Evolutionary conservation across 768 basidiomycete genomes (phyloP), one percentile per base, ranked within the genome.

Genomic region (Leucogyrophana mollusca): DNA sequence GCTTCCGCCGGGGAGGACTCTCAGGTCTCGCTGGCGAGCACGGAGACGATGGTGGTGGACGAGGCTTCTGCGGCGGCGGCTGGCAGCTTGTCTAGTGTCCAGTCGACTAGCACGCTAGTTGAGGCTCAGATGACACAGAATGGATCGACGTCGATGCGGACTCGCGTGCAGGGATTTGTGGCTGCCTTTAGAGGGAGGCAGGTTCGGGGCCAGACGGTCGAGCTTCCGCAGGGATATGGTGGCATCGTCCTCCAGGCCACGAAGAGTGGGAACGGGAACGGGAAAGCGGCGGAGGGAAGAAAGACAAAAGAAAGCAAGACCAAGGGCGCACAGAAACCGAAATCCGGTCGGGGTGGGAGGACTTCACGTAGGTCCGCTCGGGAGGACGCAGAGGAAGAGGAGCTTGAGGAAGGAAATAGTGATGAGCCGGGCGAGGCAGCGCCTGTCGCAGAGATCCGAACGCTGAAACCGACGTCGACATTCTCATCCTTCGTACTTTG

Each of bases 161-260:
- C 11, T 40, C 9, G 21, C 14, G 3, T 6, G 6, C 34, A 25
- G 52, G 56, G 75, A 35, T 80, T 78, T 36, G 57, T 77, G 0
- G 82, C 90, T 9, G 68, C 86, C 0, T 93, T 92, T 64, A 74
- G 90, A 3, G 90, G 90, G 9, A 70, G 90, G n/a, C 73, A 70
- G 10, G 72, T 93, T 33, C 84, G 87, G 35, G 88, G 90, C 1
- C 63, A 85, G 16, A 70, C 72, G 13, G 70, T 89, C 2, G 65
- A 70, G 16, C 53, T 91, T 0, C 90, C 89, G 2, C 56, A 65
- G 5, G 88, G 88, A 0, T 92, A 88, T 56, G 56, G 68, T 0
- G 90, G 90, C 5, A 54, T 90, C 9, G 73, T 91, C 2, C 64
- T 93, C 5, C 69, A 66, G 23, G 58, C 67, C 6, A 50, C 55